phyloP scores from a whole-genome alignment of 495 filamentous ascomycete genomes.

The Penicillium flavigenum region DNA sequence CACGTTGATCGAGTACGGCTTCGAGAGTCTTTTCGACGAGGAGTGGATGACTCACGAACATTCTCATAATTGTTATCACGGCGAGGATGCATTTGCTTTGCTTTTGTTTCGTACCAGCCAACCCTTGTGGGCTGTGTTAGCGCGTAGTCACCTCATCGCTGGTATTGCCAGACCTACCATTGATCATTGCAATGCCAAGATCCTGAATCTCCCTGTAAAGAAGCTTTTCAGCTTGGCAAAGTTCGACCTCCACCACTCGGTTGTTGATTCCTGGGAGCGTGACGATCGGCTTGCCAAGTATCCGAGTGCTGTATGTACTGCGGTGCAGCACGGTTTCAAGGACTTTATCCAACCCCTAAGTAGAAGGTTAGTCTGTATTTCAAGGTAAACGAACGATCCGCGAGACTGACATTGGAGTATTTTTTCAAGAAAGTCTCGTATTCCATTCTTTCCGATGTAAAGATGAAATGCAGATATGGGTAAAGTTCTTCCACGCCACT shows the following conservation, averaged over 20 bases:
- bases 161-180: conserved; percentile 11
- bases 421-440: conserved; percentile 48
- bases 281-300: conserved; percentile 57
- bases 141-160: neutral
- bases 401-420: conserved; percentile 39
- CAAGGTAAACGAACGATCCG: neutral
- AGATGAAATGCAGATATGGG: conserved; percentile 61
- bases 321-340: conserved; percentile 49
- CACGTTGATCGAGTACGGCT: conserved; percentile 39
- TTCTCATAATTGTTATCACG: conserved; percentile 51
- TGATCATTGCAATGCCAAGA: conserved; percentile 40
- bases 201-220: conserved; percentile 48
- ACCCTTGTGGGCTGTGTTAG: conserved; percentile 2
- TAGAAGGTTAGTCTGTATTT: neutral
- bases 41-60: conserved; percentile 53
- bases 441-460: conserved; percentile 42
- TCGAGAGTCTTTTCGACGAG: conserved; percentile 47
- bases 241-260: conserved; percentile 36
- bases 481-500: conserved; percentile 51
- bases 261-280: conserved; percentile 47
- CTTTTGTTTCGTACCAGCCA: neutral
- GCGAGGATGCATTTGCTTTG: conserved; percentile 29
- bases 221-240: conserved; percentile 47
- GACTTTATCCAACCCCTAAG: conserved; percentile 9
- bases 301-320: conserved; percentile 48